Percentiles rank a stretch among this genome's conserved stretches.
These are phyloP conservation scores for Lipomyces chichibuensis DNA, from an alignment of 805 yeast genomes.

Conservation along the genomic window DNA sequence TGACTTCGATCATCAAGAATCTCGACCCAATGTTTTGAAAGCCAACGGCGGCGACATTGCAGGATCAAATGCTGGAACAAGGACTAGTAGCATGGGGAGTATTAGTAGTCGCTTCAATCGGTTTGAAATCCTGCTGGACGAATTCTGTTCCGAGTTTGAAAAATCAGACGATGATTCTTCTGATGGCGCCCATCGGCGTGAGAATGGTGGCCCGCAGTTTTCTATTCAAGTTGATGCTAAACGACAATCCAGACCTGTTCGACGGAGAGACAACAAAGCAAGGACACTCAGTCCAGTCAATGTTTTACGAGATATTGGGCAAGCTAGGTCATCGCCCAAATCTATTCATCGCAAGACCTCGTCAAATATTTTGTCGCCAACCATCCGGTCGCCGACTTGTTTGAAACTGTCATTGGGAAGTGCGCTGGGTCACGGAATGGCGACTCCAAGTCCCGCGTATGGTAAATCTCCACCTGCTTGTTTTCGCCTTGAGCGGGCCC, in stretches of 20 bases:
- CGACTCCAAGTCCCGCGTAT: background rate
- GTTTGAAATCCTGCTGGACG: conserved; percentile 33
- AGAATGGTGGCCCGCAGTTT: conserved; percentile 15
- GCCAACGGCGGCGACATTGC: background rate
- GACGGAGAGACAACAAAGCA: background rate
- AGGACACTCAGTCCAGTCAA: conserved; percentile 5
- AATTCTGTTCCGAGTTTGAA: conserved; percentile 32
- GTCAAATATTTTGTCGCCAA: background rate
- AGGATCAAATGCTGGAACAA: background rate
- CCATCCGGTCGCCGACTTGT: conserved; percentile 22
- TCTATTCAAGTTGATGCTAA: conserved; percentile 11
- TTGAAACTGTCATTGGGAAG: conserved; percentile 22
- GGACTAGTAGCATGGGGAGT: conserved; percentile 12
- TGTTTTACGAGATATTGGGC: conserved; percentile 24
- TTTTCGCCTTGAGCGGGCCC: conserved; percentile 6
- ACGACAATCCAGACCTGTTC: background rate
- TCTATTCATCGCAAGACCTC: background rate
- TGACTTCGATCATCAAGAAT: background rate
- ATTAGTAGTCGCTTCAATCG: conserved; percentile 28
- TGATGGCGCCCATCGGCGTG: background rate
- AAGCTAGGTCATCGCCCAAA: conserved; percentile 13
- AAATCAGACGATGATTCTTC: conserved; percentile 23
- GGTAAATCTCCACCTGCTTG: background rate
- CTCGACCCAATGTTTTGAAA: background rate
- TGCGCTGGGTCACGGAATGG: conserved; percentile 11